These are phyloP conservation scores for Arabidopsis thaliana DNA, from an alignment of 345 rosid species.

Conservation along the genomic window TAIR10.1 NC_003076.8:6589001-6589500, in stretches of 20 bases:
- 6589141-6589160: constrained; percentile 25
- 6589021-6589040: constrained; percentile 9
- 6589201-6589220: constrained; percentile 96
- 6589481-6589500: constrained; percentile 99
- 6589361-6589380: constrained; percentile 84
- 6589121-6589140: constrained; percentile 26
- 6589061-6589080: constrained; percentile 5
- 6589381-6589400: constrained; percentile 78
- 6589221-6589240: constrained; percentile 86
- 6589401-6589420: constrained; percentile 75
- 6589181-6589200: constrained; percentile 70
- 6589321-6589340: not conserved
- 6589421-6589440: constrained; percentile 74
- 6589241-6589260: constrained; percentile 89
- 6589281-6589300: not conserved
- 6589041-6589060: constrained; percentile 29
- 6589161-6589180: constrained; percentile 45
- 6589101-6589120: constrained; percentile 29
- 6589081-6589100: constrained; percentile 26
- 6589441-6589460: constrained; percentile 75
- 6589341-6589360: constrained; percentile 54
- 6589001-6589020: constrained; percentile 24
- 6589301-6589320: not conserved
- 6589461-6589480: constrained; percentile 60
- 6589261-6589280: not conserved